Percentiles rank a stretch among this genome's conserved stretches.
These are phyloP conservation scores for Neonectria faginata DNA, from an alignment of 2,329 filamentous ascomycete species.

Conservation along the genomic window DNA sequence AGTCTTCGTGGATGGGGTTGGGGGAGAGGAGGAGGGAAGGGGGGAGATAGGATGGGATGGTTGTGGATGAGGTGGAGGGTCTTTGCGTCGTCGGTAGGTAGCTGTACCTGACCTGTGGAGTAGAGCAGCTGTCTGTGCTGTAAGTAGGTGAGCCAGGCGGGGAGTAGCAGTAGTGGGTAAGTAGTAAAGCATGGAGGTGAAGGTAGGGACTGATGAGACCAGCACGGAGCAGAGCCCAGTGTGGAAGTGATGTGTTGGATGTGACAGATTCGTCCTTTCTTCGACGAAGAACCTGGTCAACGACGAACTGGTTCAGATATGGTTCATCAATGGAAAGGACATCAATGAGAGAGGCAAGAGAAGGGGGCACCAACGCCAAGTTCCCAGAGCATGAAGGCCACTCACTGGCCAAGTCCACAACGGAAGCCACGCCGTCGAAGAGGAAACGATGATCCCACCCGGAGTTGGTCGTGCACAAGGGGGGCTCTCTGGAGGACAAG, in stretches of 20 bases:
- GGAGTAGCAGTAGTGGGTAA: neutral
- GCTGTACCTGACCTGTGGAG: constrained; percentile 9
- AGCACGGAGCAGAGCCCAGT: neutral
- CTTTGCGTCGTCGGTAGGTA: constrained; percentile 7
- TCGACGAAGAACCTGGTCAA: neutral
- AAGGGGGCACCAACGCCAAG: neutral
- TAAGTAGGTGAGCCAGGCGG: neutral
- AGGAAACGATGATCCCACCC: constrained; percentile 29
- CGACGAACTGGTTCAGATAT: neutral
- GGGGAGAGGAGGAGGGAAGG: neutral
- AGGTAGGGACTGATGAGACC: neutral
- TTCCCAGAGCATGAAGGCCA: neutral
- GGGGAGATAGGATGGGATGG: constrained; percentile 13
- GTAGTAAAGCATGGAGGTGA: neutral
- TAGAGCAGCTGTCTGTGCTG: constrained; percentile 9
- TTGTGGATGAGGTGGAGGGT: constrained; percentile 20
- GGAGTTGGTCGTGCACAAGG: constrained; percentile 17
- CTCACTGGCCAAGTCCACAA: constrained; percentile 3
- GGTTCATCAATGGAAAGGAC: neutral
- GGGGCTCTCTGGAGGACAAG: neutral
- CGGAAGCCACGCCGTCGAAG: constrained; percentile 28
- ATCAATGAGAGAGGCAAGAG: too few relatives aligned
- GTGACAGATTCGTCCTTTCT: neutral
- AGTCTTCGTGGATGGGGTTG: neutral
- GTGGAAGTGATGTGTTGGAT: neutral